Conservation (phyloP, 2,329 filamentous ascomycete genomes). For the Knufia fluminis region DNA sequence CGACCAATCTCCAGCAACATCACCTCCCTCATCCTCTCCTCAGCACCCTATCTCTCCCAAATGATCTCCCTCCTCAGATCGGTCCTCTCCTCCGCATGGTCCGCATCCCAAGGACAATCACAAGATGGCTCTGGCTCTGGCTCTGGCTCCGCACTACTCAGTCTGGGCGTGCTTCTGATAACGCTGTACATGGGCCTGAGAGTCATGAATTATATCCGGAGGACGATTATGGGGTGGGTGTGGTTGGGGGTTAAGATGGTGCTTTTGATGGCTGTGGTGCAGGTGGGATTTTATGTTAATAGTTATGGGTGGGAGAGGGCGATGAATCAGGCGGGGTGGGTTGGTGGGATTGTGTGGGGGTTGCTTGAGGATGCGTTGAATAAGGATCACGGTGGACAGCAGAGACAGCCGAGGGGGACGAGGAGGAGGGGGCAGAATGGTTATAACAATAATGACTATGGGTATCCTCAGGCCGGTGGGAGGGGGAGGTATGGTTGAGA, state of each 20-base stretch:
- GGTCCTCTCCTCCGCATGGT: slow-evolving; percentile 14
- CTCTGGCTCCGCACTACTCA: background rate
- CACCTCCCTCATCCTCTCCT: slow-evolving; percentile 13
- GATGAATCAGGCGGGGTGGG: slow-evolving; percentile 16
- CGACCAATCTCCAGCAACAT: slow-evolving; percentile 12
- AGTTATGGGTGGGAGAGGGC: slow-evolving; percentile 17
- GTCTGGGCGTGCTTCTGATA: slow-evolving; percentile 16
- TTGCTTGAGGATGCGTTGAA: slow-evolving; percentile 13
- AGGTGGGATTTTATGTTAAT: slow-evolving; percentile 19
- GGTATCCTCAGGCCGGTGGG: background rate
- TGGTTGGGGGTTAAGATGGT: slow-evolving; percentile 19
- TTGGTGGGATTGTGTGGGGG: slow-evolving; percentile 15
- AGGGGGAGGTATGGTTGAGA: slow-evolving; percentile 4
- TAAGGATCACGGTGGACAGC: background rate
- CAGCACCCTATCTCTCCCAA: slow-evolving; percentile 27
- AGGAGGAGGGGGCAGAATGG: slow-evolving; percentile 9
- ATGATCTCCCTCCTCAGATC: slow-evolving; percentile 20
- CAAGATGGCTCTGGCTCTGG: no score
- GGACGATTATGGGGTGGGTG: slow-evolving; percentile 21
- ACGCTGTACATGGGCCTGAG: slow-evolving; percentile 16
- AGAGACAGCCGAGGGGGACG: slow-evolving; percentile 5
- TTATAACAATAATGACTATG: slow-evolving; percentile 7
- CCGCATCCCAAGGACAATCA: background rate
- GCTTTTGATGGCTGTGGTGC: slow-evolving; percentile 13
- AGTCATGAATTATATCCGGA: slow-evolving; percentile 20